Conservation (phyloP, 2,329 filamentous ascomycete genomes). For the Madurella mycetomatis region DNA sequence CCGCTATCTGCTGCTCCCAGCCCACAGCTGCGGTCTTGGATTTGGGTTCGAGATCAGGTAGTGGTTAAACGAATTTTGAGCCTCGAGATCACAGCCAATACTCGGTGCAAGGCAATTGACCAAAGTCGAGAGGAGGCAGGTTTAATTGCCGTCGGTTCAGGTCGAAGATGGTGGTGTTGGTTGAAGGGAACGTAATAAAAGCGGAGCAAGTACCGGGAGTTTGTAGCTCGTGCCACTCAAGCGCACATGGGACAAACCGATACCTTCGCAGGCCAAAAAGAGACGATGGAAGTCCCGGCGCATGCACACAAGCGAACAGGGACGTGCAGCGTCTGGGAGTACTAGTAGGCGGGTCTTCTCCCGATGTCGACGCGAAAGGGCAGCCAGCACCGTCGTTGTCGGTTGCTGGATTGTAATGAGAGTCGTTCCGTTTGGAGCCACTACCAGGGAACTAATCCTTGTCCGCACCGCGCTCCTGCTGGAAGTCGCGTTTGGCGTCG, state of each 20-base stretch:
- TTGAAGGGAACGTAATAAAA: not conserved
- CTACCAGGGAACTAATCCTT: conserved; percentile 3
- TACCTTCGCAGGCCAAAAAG: too few relatives aligned
- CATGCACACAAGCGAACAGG: too few relatives aligned
- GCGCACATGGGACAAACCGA: not conserved
- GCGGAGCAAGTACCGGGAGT: not conserved
- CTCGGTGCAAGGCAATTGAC: not conserved
- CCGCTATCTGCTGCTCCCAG: conserved; percentile 1
- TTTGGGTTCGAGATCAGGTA: not conserved
- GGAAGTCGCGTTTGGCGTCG: conserved; percentile 28
- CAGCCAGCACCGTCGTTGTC: too few relatives aligned
- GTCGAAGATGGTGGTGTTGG: not conserved
- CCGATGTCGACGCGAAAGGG: too few relatives aligned
- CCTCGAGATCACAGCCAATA: not conserved
- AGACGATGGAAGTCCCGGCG: too few relatives aligned
- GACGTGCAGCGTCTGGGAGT: too few relatives aligned
- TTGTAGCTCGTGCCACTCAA: not conserved
- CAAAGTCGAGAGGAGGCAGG: not conserved
- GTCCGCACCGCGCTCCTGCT: conserved; percentile 2
- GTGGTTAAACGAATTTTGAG: not conserved
- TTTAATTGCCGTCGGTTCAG: not conserved
- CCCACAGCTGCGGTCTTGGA: not conserved
- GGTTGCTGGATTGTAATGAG: too few relatives aligned
- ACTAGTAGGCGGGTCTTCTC: too few relatives aligned
- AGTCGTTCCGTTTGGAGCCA: not conserved